phyloP scores from a whole-genome alignment of 2,329 filamentous ascomycete species.

The Juglanconis sp. region DNA sequence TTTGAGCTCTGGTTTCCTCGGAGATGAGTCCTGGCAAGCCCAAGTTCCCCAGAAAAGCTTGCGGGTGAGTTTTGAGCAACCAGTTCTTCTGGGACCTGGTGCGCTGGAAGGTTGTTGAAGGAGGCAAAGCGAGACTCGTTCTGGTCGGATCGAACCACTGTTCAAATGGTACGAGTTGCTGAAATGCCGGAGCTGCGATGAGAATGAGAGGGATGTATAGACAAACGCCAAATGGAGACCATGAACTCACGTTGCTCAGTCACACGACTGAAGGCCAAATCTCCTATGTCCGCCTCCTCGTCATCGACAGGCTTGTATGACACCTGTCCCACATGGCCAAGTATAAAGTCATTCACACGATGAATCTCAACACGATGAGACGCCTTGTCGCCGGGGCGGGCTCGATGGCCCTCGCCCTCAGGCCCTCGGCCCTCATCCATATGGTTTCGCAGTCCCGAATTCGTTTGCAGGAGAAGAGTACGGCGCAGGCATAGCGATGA shows the following conservation, averaged over 20 bases:
- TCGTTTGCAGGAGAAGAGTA: neutral
- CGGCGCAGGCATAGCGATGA: conserved; percentile 14
- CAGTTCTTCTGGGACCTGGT: conserved; percentile 42
- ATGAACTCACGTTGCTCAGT: conserved; percentile 25
- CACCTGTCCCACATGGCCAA: conserved; percentile 51
- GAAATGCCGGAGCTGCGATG: conserved; percentile 4
- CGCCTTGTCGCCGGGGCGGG: conserved; percentile 2
- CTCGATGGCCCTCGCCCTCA: neutral
- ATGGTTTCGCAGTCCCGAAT: conserved; percentile 13
- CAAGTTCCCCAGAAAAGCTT: conserved; percentile 41
- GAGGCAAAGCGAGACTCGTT: neutral
- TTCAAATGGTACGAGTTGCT: conserved; percentile 25
- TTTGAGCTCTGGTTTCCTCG: conserved; percentile 4
- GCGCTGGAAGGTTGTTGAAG: conserved; percentile 20
- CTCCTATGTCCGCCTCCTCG: conserved; percentile 30
- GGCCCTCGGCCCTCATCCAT: conserved; percentile 24
- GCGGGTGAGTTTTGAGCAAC: conserved; percentile 50
- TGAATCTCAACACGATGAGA: conserved; percentile 27
- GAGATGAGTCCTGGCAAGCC: conserved; percentile 13
- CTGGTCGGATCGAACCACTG: conserved; percentile 26
- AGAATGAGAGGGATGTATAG: neutral
- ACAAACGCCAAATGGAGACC: neutral
- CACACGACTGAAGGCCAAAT: conserved; percentile 34
- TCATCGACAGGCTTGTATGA: conserved; percentile 36
- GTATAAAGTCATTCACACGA: conserved; percentile 43